Evolutionary conservation across 345 rosid species (phyloP).

Genomic region (Excoecaria cochinchinensis): DNA sequence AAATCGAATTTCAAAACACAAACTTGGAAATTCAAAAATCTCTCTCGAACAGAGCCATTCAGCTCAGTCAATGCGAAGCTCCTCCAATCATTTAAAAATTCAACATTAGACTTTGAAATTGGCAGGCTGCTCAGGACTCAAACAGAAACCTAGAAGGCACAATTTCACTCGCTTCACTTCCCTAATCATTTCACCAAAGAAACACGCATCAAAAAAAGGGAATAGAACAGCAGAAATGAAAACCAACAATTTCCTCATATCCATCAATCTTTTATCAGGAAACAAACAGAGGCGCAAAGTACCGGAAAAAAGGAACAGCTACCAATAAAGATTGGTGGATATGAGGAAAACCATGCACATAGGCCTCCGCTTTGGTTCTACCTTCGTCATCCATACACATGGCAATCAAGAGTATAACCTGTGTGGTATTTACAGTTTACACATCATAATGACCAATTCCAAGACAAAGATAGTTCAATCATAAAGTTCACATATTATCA

Average conservation of each 20-base stretch:
- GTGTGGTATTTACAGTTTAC: neutral
- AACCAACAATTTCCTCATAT: neutral
- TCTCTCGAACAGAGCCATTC: slow-evolving; percentile 5
- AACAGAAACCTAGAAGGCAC: neutral
- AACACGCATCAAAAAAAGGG: neutral
- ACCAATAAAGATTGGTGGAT: neutral
- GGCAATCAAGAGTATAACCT: neutral
- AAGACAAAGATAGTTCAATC: neutral
- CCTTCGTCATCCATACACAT: neutral
- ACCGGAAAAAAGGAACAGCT: neutral
- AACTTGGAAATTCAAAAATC: neutral
- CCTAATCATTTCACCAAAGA: neutral
- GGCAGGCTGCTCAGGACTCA: neutral
- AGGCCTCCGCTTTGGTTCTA: no score
- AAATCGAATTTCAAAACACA: neutral
- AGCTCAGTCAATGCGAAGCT: neutral
- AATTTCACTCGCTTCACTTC: neutral
- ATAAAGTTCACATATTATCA: neutral
- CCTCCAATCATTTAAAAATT: neutral
- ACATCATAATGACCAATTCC: neutral
- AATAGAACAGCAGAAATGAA: neutral
- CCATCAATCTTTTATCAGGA: neutral
- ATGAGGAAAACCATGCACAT: neutral
- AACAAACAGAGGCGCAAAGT: neutral
- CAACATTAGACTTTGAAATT: neutral